Evolutionary conservation across 441 rosid species (phyloP).

Genomic region (Gossypium armourianum): DNA sequence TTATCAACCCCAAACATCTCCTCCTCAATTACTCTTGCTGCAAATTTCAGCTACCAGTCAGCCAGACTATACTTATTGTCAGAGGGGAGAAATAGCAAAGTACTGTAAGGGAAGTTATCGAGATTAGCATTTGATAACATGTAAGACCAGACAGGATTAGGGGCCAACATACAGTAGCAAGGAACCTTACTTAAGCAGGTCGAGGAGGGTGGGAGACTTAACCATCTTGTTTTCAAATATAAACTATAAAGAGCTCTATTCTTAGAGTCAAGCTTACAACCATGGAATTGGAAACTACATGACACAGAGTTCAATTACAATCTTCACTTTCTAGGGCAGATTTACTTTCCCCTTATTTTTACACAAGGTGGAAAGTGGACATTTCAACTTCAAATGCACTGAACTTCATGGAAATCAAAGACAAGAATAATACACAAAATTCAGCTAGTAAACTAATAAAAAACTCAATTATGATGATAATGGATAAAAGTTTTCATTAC

Average conservation of each 20-base stretch:
- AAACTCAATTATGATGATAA: background rate
- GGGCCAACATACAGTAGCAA: background rate
- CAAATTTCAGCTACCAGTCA: constrained; percentile 25
- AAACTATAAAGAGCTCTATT: background rate
- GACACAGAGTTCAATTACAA: background rate
- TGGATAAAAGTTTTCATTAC: constrained; percentile 21
- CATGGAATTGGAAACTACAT: background rate
- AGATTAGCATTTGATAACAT: constrained; percentile 6
- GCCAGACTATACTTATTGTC: constrained; percentile 9
- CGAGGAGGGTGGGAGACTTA: background rate
- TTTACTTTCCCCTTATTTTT: background rate
- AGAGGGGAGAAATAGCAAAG: background rate
- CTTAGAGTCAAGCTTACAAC: background rate
- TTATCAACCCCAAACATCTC: constrained; percentile 81
- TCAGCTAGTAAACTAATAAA: background rate
- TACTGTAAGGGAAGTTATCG: background rate
- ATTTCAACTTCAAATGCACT: background rate
- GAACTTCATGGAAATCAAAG: constrained; percentile 5
- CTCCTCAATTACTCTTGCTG: constrained; percentile 88
- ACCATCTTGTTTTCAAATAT: constrained; percentile 2
- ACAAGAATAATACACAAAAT: background rate
- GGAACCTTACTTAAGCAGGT: background rate
- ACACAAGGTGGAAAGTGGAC: background rate
- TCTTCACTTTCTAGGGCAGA: constrained; percentile 9
- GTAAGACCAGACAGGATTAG: background rate